Evolutionary conservation across 2,329 filamentous ascomycete species (phyloP).

Genomic region (Claviceps sorghi): DNA sequence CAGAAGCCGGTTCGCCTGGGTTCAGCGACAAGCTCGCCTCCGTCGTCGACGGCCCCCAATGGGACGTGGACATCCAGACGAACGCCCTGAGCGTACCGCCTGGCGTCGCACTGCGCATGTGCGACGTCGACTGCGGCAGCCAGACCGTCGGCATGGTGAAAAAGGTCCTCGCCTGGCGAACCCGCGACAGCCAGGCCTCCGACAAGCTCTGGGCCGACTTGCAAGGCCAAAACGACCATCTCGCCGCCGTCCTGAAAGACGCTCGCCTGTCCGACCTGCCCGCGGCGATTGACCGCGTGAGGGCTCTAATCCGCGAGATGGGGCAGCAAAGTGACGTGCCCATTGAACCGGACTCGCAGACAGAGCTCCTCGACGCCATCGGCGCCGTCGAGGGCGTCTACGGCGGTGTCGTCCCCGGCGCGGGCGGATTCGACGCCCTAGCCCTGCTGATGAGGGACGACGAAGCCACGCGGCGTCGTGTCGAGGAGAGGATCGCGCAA

Average conservation of each 20-base stretch:
- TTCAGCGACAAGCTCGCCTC: conserved; percentile 53
- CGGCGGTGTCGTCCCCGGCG: conserved; percentile 84
- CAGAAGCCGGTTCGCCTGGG: conserved; percentile 47
- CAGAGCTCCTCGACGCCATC: conserved; percentile 65
- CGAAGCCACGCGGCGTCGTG: conserved; percentile 40
- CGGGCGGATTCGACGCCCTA: conserved; percentile 85
- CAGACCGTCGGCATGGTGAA: conserved; percentile 95
- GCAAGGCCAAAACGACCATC: conserved; percentile 56
- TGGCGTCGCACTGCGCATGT: conserved; percentile 74
- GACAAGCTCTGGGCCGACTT: conserved; percentile 59
- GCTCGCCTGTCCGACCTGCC: conserved; percentile 28
- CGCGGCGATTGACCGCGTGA: conserved; percentile 34
- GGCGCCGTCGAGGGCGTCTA: conserved; percentile 62
- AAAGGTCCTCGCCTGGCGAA: conserved; percentile 71
- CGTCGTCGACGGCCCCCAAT: conserved; percentile 52
- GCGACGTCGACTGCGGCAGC: conserved; percentile 87
- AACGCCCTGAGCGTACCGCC: conserved; percentile 55
- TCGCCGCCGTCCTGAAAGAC: conserved; percentile 50
- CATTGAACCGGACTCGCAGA: conserved; percentile 81
- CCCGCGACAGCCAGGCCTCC: conserved; percentile 47
- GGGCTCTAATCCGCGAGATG: conserved; percentile 60
- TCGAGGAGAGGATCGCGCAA: conserved; percentile 46
- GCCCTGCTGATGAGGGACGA: conserved; percentile 67
- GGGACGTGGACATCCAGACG: conserved; percentile 69
- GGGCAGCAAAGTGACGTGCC: conserved; percentile 59